These are phyloP conservation scores for Dioscorea alata DNA, from an alignment of 106 monocot genomes.

Conservation along the genomic window DNA sequence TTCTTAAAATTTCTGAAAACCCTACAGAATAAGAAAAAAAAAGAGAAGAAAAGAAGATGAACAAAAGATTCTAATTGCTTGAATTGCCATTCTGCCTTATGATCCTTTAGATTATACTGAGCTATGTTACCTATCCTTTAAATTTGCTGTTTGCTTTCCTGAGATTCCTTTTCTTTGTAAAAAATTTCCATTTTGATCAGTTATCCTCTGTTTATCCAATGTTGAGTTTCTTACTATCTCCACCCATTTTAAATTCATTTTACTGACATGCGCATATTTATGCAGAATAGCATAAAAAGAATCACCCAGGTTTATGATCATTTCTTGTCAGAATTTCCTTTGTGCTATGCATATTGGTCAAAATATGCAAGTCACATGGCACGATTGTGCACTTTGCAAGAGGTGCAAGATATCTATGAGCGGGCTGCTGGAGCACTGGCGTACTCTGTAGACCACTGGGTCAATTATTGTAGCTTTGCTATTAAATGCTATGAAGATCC, in stretches of 20 bases:
- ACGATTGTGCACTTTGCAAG: slow-evolving; percentile 30
- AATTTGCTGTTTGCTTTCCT: no score
- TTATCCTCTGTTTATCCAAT: not conserved
- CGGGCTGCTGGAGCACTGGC: slow-evolving; percentile 52
- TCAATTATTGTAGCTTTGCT: slow-evolving; percentile 70
- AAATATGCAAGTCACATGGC: slow-evolving; percentile 64
- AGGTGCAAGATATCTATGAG: slow-evolving; percentile 65
- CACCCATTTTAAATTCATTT: not conserved
- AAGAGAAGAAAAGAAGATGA: no score
- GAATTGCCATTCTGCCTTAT: no score
- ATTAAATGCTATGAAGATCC: slow-evolving; percentile 56
- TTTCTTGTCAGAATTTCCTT: slow-evolving; percentile 72
- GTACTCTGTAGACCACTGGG: slow-evolving; percentile 77
- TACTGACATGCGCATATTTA: slow-evolving; percentile 4
- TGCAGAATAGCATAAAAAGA: slow-evolving; percentile 54
- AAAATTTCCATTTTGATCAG: not conserved
- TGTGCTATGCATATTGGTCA: slow-evolving; percentile 80
- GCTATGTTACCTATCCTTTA: no score
- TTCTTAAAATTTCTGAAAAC: no score
- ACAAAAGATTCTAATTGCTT: no score
- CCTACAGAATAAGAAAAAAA: no score
- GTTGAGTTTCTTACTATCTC: not conserved
- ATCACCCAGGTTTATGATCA: slow-evolving; percentile 56
- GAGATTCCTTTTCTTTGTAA: no score
- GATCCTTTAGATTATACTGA: no score